Base-by-base conservation (phyloP, 1,139 yeast genomes). In the Pichia sorboxylosa region DNA sequence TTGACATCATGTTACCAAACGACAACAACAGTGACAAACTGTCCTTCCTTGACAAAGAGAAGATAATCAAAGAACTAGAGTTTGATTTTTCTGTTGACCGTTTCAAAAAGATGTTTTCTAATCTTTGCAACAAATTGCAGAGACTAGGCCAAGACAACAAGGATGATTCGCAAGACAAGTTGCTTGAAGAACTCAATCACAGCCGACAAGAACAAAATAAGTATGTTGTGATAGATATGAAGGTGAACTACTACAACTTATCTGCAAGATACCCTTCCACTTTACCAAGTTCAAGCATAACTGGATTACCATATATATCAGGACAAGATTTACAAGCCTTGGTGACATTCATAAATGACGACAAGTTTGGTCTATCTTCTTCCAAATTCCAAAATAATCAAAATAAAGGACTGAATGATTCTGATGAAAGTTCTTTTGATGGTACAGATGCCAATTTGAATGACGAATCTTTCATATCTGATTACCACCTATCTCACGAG, bases 1-100 rank as follows among this genome's bases (percentile, higher is more conserved):
- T 83, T 2, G 90, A 80, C 54, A 69, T 80, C 17, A 72, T 75
- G 63, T 59, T 79, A 28, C 87, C 90, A 1, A 58, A 57, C 17
- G 62, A 58, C 14, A 58, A 55, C 3, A 52, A 50, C 3, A 31
- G 28, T 16, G 37, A 32, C 13, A 17, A 23, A n/a, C n/a, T 10
- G 13, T 30, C 26, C 20, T 31, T 24, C 20, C 25, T 25, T 16
- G 28, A 34, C 26, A 22, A 26, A 21, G 10, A 27, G 25, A n/a
- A n/a, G n/a, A n/a, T n/a, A n/a, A n/a, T n/a, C n/a, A 15, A 22
- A 13, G 31, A 31, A 21, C 29, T 29, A n/a, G 29, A 29, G 19
- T 31, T 31, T 17, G 36, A 37, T 21, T 32, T 35, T 24, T 32
- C 38, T 14, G 13, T 37, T 13, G 35, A 36, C 5, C 29, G 31